A percentile compares a stretch with the other conserved stretches of the same genome.
phyloP scores from a whole-genome alignment of 352 stramenopile genomes.

The Globisporangium carolinianum region DNA sequence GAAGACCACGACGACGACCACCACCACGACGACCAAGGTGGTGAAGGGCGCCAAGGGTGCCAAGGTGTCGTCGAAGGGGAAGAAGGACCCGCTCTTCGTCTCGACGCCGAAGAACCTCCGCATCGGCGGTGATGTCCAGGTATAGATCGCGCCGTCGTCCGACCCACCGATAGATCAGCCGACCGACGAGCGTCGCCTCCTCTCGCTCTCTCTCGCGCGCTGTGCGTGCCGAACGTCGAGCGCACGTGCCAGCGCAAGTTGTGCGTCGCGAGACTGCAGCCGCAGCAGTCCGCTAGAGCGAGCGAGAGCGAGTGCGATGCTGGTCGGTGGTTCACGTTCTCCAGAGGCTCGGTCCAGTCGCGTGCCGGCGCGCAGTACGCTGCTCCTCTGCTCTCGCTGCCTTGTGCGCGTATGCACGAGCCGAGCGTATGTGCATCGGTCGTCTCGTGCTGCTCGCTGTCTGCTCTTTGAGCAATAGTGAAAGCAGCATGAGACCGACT shows the following conservation, averaged over 20 bases:
- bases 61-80: constrained; percentile 52
- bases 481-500: constrained; percentile 3
- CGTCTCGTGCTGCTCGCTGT: neutral
- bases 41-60: constrained; percentile 66
- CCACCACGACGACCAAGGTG: constrained; percentile 46
- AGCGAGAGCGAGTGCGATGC: no score
- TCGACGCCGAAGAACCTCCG: constrained; percentile 92
- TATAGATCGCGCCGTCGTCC: constrained; percentile 33
- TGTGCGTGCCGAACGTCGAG: neutral
- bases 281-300: no score
- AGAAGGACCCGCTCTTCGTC: constrained; percentile 94
- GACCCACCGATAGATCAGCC: constrained; percentile 7
- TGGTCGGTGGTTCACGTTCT: constrained; percentile 14
- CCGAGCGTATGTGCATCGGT: neutral
- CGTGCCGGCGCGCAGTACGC: constrained; percentile 4
- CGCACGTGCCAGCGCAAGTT: neutral
- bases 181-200: neutral
- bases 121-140: constrained; percentile 95
- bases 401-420: neutral
- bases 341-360: constrained; percentile 3
- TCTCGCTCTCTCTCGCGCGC: no score
- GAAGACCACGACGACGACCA: constrained; percentile 71
- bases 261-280: no score
- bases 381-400: neutral
- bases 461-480: no score